Evolutionary conservation across 768 basidiomycete species (phyloP).

Genomic region (Leccinum rimulosum): DNA sequence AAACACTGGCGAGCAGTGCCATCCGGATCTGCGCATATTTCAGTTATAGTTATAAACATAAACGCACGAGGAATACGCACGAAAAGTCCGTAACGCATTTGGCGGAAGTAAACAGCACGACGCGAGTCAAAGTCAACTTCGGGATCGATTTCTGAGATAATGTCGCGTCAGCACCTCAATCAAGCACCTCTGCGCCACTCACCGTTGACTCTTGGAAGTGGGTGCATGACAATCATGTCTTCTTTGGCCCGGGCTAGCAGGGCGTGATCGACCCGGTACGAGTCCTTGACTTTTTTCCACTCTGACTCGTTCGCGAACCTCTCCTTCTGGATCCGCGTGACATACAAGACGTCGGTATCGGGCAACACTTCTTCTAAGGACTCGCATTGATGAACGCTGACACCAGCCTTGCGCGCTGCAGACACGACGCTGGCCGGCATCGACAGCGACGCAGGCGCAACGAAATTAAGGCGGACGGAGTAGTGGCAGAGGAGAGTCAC

Average conservation of each 20-base stretch:
- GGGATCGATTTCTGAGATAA: conserved; percentile 86
- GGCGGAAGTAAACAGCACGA: conserved; percentile 95
- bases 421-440: conserved; percentile 88
- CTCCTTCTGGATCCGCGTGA: conserved; percentile 95
- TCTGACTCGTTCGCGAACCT: conserved; percentile 78
- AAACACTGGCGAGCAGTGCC: conserved; percentile 73
- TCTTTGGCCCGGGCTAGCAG: conserved; percentile 91
- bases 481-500: conserved; percentile 91
- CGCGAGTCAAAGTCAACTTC: conserved; percentile 96
- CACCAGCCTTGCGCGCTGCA: conserved; percentile 80
- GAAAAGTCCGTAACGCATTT: conserved; percentile 97
- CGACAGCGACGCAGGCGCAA: conserved; percentile 78
- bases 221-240: conserved; percentile 99
- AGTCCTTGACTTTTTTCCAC: conserved; percentile 89
- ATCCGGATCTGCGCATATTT: conserved; percentile 57
- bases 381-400: conserved; percentile 76
- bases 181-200: conserved; percentile 20
- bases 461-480: conserved; percentile 92
- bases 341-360: conserved; percentile 95
- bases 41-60: not conserved
- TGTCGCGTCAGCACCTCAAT: conserved; percentile 9
- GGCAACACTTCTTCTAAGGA: conserved; percentile 88
- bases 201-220: conserved; percentile 92
- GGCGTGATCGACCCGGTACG: conserved; percentile 92
- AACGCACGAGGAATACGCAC: conserved; percentile 47